Percentiles rank a stretch among this genome's conserved stretches.
These are phyloP conservation scores for Claviceps arundinis DNA, from an alignment of 2,329 filamentous ascomycete genomes.

Conservation along the genomic window DNA sequence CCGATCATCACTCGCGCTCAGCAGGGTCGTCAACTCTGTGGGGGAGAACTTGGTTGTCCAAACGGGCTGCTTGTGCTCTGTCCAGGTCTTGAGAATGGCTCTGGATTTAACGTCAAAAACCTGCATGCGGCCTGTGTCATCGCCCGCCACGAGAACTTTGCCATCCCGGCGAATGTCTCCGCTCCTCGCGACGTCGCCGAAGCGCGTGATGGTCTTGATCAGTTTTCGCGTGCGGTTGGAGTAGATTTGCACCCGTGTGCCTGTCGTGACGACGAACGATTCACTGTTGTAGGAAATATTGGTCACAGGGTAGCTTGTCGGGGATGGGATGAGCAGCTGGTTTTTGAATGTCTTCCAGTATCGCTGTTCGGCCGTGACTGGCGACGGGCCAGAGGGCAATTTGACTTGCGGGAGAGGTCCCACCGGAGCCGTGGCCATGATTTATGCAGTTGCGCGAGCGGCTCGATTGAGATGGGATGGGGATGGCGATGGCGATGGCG, in stretches of 20 bases:
- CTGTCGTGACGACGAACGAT: slow-evolving; percentile 86
- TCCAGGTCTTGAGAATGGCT: slow-evolving; percentile 91
- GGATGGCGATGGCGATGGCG: no score
- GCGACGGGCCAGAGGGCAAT: slow-evolving; percentile 68
- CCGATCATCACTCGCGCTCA: slow-evolving; percentile 84
- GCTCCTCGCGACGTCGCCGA: slow-evolving; percentile 80
- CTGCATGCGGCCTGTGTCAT: slow-evolving; percentile 84
- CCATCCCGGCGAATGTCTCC: slow-evolving; percentile 84
- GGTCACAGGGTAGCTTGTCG: slow-evolving; percentile 78
- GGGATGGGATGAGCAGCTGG: slow-evolving; percentile 77
- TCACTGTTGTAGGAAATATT: slow-evolving; percentile 70
- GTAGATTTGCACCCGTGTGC: slow-evolving; percentile 85
- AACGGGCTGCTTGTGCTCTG: slow-evolving; percentile 83
- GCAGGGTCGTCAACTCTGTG: slow-evolving; percentile 67
- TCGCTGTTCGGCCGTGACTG: slow-evolving; percentile 78
- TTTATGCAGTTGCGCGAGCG: slow-evolving; percentile 17
- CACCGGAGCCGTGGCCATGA: slow-evolving; percentile 56
- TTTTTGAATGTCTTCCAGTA: slow-evolving; percentile 97
- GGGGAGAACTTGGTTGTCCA: slow-evolving; percentile 91
- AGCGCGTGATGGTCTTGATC: slow-evolving; percentile 86
- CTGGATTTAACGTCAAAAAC: slow-evolving; percentile 84
- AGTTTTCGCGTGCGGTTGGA: slow-evolving; percentile 84
- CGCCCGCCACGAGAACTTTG: slow-evolving; percentile 77
- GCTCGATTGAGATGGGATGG: no score
- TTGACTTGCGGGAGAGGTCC: slow-evolving; percentile 68